phyloP scores from a whole-genome alignment of 2,329 filamentous ascomycete species.

The Peltaster fructicola region DNA sequence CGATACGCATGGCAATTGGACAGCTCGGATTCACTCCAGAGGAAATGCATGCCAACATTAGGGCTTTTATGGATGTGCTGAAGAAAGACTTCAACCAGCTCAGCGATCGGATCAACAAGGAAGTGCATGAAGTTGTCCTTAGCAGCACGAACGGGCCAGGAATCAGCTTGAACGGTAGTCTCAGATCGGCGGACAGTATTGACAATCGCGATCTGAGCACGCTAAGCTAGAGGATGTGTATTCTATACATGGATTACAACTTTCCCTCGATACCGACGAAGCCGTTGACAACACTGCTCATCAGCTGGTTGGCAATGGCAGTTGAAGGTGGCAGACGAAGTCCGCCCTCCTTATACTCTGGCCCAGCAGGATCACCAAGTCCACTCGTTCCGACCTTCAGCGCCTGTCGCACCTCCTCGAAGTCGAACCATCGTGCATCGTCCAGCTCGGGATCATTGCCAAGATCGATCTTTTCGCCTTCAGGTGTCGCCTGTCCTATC shows the following conservation, averaged over 20 bases:
- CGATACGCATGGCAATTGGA: conserved; percentile 77
- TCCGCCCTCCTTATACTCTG: conserved; percentile 56
- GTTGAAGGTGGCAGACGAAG: conserved; percentile 68
- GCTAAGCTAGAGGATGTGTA: conserved; percentile 1
- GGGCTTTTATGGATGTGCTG: conserved; percentile 53
- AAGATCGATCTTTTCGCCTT: conserved; percentile 62
- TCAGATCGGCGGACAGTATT: conserved; percentile 43
- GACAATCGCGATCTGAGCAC: conserved; percentile 20
- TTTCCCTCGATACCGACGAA: conserved; percentile 40
- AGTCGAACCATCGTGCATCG: conserved; percentile 69
- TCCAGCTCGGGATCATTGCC: conserved; percentile 85
- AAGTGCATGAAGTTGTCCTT: conserved; percentile 60
- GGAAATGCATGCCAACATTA: conserved; percentile 70
- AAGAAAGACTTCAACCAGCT: conserved; percentile 58
- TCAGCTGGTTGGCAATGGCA: conserved; percentile 81
- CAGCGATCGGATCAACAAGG: conserved; percentile 48
- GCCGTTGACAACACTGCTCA: conserved; percentile 61
- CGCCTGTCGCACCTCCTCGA: conserved; percentile 66
- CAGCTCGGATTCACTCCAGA: conserved; percentile 79
- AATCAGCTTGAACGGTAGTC: conserved; percentile 68
- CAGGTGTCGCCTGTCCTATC: conserved; percentile 64
- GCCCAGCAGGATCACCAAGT: conserved; percentile 45
- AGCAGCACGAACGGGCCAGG: conserved; percentile 78
- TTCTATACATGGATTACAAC: conserved; percentile 18
- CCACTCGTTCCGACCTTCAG: conserved; percentile 48